Percentiles rank a stretch among this genome's conserved stretches.
phyloP scores from a whole-genome alignment of 176 grass and related monocot species.

The Lolium perenne region DNA sequence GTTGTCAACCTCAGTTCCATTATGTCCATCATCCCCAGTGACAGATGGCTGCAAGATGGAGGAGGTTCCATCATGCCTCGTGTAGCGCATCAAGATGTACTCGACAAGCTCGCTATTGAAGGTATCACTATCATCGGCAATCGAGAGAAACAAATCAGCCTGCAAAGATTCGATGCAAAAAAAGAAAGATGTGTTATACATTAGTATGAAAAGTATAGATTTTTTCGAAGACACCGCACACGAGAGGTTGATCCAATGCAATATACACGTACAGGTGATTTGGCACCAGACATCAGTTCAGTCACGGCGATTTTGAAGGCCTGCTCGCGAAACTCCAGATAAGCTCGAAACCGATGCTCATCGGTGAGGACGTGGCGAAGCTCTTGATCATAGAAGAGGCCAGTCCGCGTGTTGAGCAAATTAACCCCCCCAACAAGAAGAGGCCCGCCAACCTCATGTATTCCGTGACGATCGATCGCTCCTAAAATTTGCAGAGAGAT shows the following conservation, averaged over 20 bases:
- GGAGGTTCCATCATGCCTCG: neutral
- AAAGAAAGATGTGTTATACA: too few relatives aligned
- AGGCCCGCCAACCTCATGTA: slow-evolving; percentile 15
- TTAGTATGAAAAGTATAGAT: too few relatives aligned
- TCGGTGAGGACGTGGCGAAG: neutral
- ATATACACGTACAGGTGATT: neutral
- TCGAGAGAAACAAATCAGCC: neutral
- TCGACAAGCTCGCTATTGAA: neutral
- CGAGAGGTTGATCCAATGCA: too few relatives aligned
- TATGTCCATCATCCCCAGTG: neutral
- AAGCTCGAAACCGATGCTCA: neutral
- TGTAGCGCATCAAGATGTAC: neutral
- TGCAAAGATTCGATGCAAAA: too few relatives aligned
- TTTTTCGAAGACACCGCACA: too few relatives aligned
- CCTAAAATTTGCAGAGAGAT: neutral
- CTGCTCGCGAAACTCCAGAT: neutral
- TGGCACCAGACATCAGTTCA: neutral
- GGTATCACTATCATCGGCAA: neutral
- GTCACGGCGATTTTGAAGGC: neutral
- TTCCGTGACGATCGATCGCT: neutral
- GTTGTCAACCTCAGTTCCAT: neutral
- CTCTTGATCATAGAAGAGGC: neutral
- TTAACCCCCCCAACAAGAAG: neutral
- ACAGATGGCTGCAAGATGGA: neutral
- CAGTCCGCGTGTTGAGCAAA: neutral